phyloP scores from a whole-genome alignment of 805 yeast genomes.

The Zygosaccharomyces rouxii region DNA sequence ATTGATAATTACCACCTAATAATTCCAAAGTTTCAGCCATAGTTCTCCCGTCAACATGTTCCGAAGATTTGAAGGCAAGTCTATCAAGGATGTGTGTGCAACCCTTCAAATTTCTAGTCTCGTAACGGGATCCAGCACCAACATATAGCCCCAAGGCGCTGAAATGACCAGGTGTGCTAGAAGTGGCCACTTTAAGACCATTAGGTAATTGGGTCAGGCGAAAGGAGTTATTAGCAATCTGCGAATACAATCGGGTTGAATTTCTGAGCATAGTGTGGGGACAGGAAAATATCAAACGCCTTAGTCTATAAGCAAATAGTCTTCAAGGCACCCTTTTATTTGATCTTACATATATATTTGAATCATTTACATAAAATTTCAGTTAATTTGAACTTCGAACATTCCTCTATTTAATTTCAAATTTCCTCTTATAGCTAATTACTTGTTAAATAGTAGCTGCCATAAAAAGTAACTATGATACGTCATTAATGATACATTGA shows the following conservation, averaged over 20 bases:
- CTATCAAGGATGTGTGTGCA: conserved; percentile 81
- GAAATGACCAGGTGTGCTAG: conserved; percentile 84
- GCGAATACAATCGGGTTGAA: conserved; percentile 21
- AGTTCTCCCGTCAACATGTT: conserved; percentile 51
- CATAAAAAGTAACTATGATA: background rate
- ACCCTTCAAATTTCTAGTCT: conserved; percentile 58
- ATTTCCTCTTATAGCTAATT: background rate
- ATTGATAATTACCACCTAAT: conserved; percentile 91
- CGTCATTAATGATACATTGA: background rate
- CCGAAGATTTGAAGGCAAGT: conserved; percentile 74
- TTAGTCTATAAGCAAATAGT: background rate
- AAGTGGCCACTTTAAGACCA: conserved; percentile 80
- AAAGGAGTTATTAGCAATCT: conserved; percentile 20
- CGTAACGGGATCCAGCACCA: conserved; percentile 87
- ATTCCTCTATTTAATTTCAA: background rate
- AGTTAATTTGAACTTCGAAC: background rate
- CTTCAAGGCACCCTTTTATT: background rate
- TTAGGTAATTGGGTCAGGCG: conserved; percentile 50
- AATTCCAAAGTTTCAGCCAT: conserved; percentile 73
- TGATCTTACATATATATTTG: background rate
- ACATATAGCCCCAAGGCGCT: conserved; percentile 85
- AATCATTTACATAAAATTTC: background rate
- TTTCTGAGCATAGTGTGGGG: conserved; percentile 12
- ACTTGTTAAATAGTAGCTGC: background rate
- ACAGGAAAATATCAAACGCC: no score